Percentiles rank a stretch among this genome's conserved stretches.
These are phyloP conservation scores for Venustampulla echinocandica DNA, from an alignment of 495 filamentous ascomycete species.

Conservation along the genomic window DNA sequence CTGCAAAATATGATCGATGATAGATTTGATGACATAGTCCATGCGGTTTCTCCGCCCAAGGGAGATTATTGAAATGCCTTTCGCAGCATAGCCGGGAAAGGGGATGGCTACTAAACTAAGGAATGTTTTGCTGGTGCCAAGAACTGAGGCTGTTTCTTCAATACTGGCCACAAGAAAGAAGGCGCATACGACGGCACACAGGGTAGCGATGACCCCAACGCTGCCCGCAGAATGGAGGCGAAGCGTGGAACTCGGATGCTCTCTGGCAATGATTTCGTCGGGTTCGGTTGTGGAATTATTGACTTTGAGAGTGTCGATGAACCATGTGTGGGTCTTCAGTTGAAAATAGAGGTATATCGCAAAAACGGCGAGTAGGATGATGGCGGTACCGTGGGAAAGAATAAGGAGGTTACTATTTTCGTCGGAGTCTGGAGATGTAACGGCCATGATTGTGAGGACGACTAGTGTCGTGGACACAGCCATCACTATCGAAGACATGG, in stretches of 20 bases:
- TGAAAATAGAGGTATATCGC: slow-evolving; percentile 21
- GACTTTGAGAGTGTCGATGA: slow-evolving; percentile 18
- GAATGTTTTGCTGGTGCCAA: slow-evolving; percentile 20
- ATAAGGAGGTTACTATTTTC: neutral
- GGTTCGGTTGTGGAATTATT: slow-evolving; percentile 10
- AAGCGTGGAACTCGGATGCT: slow-evolving; percentile 3
- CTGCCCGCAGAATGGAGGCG: slow-evolving; percentile 10
- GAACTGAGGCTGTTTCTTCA: slow-evolving; percentile 19
- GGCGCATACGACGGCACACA: slow-evolving; percentile 25
- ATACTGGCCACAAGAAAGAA: slow-evolving; percentile 24
- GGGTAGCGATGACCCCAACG: slow-evolving; percentile 18
- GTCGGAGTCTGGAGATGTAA: neutral
- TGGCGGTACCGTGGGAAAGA: slow-evolving; percentile 10
- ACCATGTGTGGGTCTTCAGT: slow-evolving; percentile 24
- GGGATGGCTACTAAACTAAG: slow-evolving; percentile 6
- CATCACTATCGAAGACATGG: slow-evolving; percentile 26
- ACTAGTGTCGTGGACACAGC: slow-evolving; percentile 24
- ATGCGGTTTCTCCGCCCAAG: neutral
- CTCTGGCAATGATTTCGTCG: neutral
- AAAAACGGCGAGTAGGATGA: slow-evolving; percentile 26
- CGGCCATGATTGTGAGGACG: slow-evolving; percentile 24
- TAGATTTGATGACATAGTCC: slow-evolving; percentile 1
- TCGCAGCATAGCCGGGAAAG: neutral
- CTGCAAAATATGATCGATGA: slow-evolving; percentile 4
- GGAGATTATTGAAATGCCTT: neutral